Evolutionary conservation across 306 rosid species (phyloP).

Genomic region (Abrus pulchellus): DNA sequence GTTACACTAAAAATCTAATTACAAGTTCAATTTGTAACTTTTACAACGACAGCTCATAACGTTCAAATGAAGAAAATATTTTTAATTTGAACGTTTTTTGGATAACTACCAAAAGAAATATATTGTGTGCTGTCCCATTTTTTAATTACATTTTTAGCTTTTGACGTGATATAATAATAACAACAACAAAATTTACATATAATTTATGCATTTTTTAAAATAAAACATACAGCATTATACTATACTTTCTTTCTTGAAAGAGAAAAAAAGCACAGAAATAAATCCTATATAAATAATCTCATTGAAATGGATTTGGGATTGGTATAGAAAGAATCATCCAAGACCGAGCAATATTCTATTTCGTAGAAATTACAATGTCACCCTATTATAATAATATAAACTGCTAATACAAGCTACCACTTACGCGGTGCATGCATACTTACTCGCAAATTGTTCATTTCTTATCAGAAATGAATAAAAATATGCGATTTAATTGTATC

Average conservation of each 20-base stretch:
- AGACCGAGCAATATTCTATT: not conserved
- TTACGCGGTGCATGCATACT: slow-evolving; percentile 18
- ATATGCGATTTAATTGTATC: not conserved
- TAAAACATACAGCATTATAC: not conserved
- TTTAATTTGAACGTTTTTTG: no score
- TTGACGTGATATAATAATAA: no score
- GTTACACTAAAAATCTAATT: no score
- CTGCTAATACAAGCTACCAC: not conserved
- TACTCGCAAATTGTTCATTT: not conserved
- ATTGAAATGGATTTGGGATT: slow-evolving; percentile 1
- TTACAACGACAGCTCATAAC: no score
- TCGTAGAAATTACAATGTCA: no score
- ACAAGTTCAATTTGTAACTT: no score
- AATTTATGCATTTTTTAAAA: no score
- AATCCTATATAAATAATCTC: not conserved
- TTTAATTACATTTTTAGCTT: no score
- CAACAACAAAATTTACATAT: not conserved
- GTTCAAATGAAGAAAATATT: no score
- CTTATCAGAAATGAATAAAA: not conserved
- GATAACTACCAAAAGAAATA: no score
- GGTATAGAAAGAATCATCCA: not conserved
- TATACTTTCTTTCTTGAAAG: no score
- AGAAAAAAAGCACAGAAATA: not conserved
- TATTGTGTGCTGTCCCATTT: no score
- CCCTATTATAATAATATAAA: not conserved